Evolutionary conservation across 2,329 filamentous ascomycete species (phyloP), one percentile per base, ranked within the genome.

Genomic region (Xylaria sp.): DNA sequence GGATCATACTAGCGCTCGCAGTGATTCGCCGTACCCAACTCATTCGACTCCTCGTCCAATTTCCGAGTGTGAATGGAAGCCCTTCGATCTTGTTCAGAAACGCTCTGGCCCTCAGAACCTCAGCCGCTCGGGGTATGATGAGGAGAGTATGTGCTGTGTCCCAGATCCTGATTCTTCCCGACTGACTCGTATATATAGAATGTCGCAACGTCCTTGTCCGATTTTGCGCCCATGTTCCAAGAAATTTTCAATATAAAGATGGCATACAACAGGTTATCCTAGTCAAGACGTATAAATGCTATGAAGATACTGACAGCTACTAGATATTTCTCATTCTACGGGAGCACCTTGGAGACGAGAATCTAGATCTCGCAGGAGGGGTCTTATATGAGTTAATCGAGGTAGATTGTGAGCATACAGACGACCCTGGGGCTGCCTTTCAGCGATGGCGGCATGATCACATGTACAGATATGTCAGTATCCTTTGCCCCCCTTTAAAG

Each of bases 371-470:
- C 25, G 81, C 82, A 13, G 80, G 81, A 39, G 83, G 83, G 5
- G 83, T 84, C 3, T 76, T 84, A 8, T 84, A 85, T 67, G 83
- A 85, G 72, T 73, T 84, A 65, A 84, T 85, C 44, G 83, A 84
- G 71, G 77, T 84, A 41, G 82, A 84, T 71, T 83, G 81, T 62
- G 77, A 81, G 46, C 76, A 82, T 70, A 83, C 81, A 1, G 82
- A 84, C 54, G 83, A 84, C 61, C 80, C 82, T 44, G 82, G 82
- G 18, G 82, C 82, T 18, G 81, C 82, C 25, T 85, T 84, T 67
- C 83, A 84, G 70, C 79, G 83, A 23, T 85, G 83, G 83, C 81
- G 82, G 69, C 73, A 82, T 65, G 79, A 84, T 54, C 83, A 85
- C 67, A 77, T 83, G 73, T 80, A 78, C 25, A 80, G 83, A 79